Evolutionary conservation across 371 early-diverging fungal genomes (phyloP).

Genomic region (Actinomucor elegans): DNA sequence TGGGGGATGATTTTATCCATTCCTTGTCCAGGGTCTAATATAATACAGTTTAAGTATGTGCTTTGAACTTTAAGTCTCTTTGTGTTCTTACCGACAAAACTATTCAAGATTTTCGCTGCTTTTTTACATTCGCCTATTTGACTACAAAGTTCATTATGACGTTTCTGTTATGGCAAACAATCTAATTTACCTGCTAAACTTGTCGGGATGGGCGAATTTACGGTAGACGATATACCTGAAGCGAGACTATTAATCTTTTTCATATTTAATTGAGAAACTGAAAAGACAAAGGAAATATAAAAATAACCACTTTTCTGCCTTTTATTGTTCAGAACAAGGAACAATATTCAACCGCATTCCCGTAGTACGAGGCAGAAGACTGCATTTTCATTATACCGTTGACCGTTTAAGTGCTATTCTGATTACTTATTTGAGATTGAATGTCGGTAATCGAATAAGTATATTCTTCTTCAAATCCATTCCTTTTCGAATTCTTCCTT

Average conservation of each 20-base stretch:
- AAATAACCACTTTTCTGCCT: too few species aligned
- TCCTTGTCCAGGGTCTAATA: slow-evolving; percentile 61
- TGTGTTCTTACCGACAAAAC: slow-evolving; percentile 62
- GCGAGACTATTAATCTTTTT: slow-evolving; percentile 23
- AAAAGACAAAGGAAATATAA: background rate
- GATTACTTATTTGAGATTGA: too few species aligned
- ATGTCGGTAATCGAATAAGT: too few species aligned
- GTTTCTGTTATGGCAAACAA: too few species aligned
- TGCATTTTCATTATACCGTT: too few species aligned
- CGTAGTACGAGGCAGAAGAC: too few species aligned
- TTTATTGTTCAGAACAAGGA: too few species aligned
- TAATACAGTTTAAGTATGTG: background rate
- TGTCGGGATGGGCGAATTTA: slow-evolving; percentile 66
- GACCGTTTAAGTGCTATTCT: too few species aligned
- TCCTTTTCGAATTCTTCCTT: too few species aligned
- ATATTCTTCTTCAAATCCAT: too few species aligned
- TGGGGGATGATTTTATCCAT: slow-evolving; percentile 78
- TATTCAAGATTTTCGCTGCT: slow-evolving; percentile 75
- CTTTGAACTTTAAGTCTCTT: background rate
- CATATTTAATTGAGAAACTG: slow-evolving; percentile 3
- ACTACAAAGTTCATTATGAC: background rate
- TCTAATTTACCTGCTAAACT: slow-evolving; percentile 49
- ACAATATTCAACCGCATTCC: too few species aligned
- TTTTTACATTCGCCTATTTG: slow-evolving; percentile 72
- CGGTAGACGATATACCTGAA: slow-evolving; percentile 14